A percentile compares a stretch with the other conserved stretches of the same genome.
phyloP scores from a whole-genome alignment of 306 rosid genomes.

The Citrullus amarus region DNA sequence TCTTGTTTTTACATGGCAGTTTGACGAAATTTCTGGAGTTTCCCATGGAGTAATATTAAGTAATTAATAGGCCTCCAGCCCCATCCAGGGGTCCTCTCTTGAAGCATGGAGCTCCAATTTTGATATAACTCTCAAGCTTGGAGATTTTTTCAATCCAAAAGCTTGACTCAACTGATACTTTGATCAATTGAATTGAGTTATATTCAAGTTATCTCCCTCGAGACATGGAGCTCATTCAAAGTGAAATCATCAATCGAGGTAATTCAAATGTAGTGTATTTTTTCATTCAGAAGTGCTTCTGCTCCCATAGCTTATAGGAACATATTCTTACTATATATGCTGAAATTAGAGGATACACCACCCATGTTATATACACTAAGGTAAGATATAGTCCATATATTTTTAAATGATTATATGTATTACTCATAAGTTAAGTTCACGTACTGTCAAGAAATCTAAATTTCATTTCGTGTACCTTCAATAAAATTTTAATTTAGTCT shows the following conservation, averaged over 20 bases:
- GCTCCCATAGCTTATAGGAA: no score
- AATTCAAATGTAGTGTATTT: neutral
- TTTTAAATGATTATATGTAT: no score
- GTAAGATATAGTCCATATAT: no score
- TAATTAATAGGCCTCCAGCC: neutral
- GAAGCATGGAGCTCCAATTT: neutral
- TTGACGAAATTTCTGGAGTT: conserved; percentile 9
- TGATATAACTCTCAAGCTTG: neutral
- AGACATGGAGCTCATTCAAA: neutral
- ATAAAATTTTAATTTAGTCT: no score
- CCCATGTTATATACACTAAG: no score
- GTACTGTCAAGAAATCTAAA: no score
- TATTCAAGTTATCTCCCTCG: neutral
- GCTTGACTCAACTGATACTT: neutral
- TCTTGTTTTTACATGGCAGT: neutral
- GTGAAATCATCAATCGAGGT: neutral
- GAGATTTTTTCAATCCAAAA: neutral
- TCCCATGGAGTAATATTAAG: neutral
- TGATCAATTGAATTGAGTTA: neutral
- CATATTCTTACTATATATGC: no score
- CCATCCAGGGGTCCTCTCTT: neutral
- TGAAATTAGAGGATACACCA: no score
- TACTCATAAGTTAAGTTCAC: no score
- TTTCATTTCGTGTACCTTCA: no score
- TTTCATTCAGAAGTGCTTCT: neutral